Evolutionary conservation across 2,329 filamentous ascomycete species (phyloP), one percentile per base, ranked within the genome.

Genomic region (Clarireedia paspali): DNA sequence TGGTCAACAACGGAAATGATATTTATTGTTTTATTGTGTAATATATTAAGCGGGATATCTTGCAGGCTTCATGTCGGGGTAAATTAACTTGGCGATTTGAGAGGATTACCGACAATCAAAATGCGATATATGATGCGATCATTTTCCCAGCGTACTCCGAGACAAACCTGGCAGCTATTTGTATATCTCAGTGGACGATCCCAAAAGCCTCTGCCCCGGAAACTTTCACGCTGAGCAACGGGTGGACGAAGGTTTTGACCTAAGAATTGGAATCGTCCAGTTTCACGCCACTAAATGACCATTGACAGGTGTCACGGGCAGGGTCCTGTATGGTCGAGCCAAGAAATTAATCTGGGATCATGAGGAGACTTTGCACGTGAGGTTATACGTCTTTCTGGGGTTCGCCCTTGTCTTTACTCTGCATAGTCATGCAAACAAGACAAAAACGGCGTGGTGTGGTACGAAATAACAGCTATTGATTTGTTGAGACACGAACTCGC

Each of bases 1-100:
- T 36, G 52, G 24, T 36, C 45, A 42, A 54, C 44, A 40, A 40
- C 7, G 30, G n/a, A 7, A 42, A 23, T 57, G 54, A 38, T 34
- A 30, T 55, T 56, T 51, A 59, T 53, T 38, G 53, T 47, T 58
- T 57, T 55, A 26, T 55, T 56, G 53, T 53, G 50, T 51, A 59
- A 61, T 56, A 49, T 55, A 59, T 56, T 48, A 39, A 59, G 59
- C 57, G 55, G 59, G 6, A 46, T 27, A 46, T 26, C 23, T 7
- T 45, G 53, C 53, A 55, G 47, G 48, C 53, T 45, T 45, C 40
- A 36, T 38, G 23, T 46, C 47, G 44, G 27, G 48, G 39, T 51
- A 51, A 55, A 55, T 51, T 20, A 30, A 51, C 26, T 34, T 20
- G 20, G 34, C 17, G 47, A 40, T 36, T 44, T n/a, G 20, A 50